A percentile compares a stretch with the other conserved stretches of the same genome.
phyloP scores from a whole-genome alignment of 1,139 yeast species.

The Spathaspora sp. region DNA sequence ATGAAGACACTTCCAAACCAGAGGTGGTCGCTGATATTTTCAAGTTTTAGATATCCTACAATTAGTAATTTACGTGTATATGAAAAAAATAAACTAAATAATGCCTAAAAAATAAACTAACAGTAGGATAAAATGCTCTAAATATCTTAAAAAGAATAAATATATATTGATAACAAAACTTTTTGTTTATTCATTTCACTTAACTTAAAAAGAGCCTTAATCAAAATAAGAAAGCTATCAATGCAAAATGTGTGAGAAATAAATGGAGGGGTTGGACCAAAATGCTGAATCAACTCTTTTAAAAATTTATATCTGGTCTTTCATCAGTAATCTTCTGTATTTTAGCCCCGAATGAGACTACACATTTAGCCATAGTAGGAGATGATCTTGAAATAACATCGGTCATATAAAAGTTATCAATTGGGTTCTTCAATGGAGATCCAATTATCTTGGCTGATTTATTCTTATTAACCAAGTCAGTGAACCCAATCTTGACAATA shows the following conservation, averaged over 20 bases:
- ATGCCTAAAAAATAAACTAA: constrained; percentile 6
- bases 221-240: constrained; percentile 3
- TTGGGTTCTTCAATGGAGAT: constrained; percentile 61
- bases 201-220: too few relatives aligned
- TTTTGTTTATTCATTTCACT: constrained; percentile 2
- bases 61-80: constrained; percentile 1
- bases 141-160: constrained; percentile 4
- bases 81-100: constrained; percentile 7
- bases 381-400: constrained; percentile 86
- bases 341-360: constrained; percentile 64
- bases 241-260: constrained; percentile 6
- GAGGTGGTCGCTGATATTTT: constrained; percentile 11
- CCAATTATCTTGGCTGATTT: constrained; percentile 44
- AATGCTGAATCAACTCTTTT: constrained; percentile 6
- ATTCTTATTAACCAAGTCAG: constrained; percentile 42
- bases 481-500: constrained; percentile 60
- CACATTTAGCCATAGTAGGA: constrained; percentile 88
- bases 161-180: constrained; percentile 4
- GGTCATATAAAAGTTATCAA: constrained; percentile 83
- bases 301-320: constrained; percentile 41
- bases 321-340: constrained; percentile 59
- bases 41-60: constrained; percentile 11
- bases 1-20: not conserved
- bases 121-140: constrained; percentile 2
- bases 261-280: constrained; percentile 1